Percentiles rank a stretch among this genome's conserved stretches.
Evolutionary conservation across 2,329 filamentous ascomycete species (phyloP).

Genomic region (Hypocreales sp.): DNA sequence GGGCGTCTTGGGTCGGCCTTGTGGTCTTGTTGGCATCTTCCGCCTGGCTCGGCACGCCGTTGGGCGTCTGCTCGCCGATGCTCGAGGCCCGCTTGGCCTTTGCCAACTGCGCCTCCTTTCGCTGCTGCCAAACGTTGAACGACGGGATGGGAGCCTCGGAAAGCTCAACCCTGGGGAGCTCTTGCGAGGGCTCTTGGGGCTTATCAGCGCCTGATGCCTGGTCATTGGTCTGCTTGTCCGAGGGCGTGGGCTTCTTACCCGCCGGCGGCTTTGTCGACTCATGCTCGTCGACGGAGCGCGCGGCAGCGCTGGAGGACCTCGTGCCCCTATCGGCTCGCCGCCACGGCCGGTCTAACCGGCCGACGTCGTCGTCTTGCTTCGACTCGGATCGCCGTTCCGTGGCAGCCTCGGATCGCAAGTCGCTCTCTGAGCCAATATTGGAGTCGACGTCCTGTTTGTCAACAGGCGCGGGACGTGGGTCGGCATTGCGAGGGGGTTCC

Average conservation of each 20-base stretch:
- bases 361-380: slow-evolving; percentile 22
- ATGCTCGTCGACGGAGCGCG: slow-evolving; percentile 50
- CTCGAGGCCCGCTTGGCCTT: slow-evolving; percentile 26
- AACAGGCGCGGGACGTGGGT: slow-evolving; percentile 6
- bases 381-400: slow-evolving; percentile 16
- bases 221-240: slow-evolving; percentile 26
- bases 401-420: slow-evolving; percentile 18
- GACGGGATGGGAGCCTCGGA: slow-evolving; percentile 68
- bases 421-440: slow-evolving; percentile 20
- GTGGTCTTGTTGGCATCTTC: slow-evolving; percentile 28
- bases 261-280: slow-evolving; percentile 31
- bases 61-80: slow-evolving; percentile 22
- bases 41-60: slow-evolving; percentile 10
- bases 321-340: slow-evolving; percentile 31
- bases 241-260: slow-evolving; percentile 42
- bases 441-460: slow-evolving; percentile 20
- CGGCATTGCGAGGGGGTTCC: slow-evolving; percentile 9
- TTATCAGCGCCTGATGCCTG: slow-evolving; percentile 40
- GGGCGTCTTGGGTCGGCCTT: slow-evolving; percentile 10
- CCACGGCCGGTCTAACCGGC: slow-evolving; percentile 22
- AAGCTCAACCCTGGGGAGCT: slow-evolving; percentile 46
- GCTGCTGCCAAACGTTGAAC: slow-evolving; percentile 80
- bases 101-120: slow-evolving; percentile 48
- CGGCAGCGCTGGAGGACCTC: slow-evolving; percentile 45
- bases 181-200: slow-evolving; percentile 26